These are phyloP conservation scores for Gracilaria vermiculophylla DNA, from an alignment of 23 red algal species.

Conservation along the genomic window DNA sequence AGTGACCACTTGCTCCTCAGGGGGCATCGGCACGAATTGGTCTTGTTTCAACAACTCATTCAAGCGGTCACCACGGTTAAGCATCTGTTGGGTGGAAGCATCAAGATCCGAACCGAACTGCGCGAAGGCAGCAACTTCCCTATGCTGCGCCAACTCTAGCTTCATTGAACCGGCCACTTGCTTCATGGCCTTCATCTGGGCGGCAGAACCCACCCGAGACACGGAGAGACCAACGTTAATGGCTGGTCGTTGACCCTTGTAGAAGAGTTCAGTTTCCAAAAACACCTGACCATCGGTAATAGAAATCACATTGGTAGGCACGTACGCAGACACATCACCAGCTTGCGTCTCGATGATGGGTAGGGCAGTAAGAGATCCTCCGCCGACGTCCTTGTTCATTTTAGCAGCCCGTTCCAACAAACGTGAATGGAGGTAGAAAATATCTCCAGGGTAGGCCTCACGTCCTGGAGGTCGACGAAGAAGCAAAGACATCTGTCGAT, in stretches of 20 bases:
- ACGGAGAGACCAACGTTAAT: constrained; percentile 99
- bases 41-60: constrained; percentile 96
- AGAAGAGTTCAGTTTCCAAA: constrained; percentile 98
- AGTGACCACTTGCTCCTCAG: constrained; percentile 90
- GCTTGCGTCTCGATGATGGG: constrained; percentile 99
- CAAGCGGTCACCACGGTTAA: constrained; percentile 95
- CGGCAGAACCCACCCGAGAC: constrained; percentile 94
- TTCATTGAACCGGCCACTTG: constrained; percentile 99
- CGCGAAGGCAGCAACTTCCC: constrained; percentile 96
- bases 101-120: constrained; percentile 99
- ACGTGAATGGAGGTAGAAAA: constrained; percentile 98
- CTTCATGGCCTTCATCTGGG: constrained; percentile 97
- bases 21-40: constrained; percentile 89
- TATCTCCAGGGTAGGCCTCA: constrained; percentile 98
- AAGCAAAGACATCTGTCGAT: constrained; percentile 96
- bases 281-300: constrained; percentile 99
- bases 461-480: constrained; percentile 95
- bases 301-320: constrained; percentile 98
- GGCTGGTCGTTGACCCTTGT: constrained; percentile 98
- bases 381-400: constrained; percentile 89
- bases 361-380: constrained; percentile 92
- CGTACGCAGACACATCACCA: constrained; percentile 98
- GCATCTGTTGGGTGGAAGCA: constrained; percentile 90
- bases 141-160: constrained; percentile 93
- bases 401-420: constrained; percentile 94